A percentile compares a stretch with the other conserved stretches of the same genome.
Conservation (phyloP, 768 basidiomycete genomes). For the Jaapia argillacea region DNA sequence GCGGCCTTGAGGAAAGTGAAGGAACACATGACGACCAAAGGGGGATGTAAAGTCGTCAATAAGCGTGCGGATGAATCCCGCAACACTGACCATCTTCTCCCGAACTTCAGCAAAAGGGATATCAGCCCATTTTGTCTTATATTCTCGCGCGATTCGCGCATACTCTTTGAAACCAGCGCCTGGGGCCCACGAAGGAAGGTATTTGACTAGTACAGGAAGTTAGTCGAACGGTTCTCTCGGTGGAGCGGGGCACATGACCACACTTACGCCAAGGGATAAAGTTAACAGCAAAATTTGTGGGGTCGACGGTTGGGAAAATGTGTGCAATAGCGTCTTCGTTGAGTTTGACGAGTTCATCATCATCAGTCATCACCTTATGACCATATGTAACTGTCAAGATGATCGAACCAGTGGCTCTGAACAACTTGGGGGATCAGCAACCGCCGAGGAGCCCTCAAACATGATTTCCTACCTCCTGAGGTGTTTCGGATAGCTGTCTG, state of each 20-base stretch:
- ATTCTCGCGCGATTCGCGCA: slow-evolving; percentile 6
- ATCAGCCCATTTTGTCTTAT: slow-evolving; percentile 1
- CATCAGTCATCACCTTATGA: slow-evolving; percentile 9
- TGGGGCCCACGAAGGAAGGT: slow-evolving; percentile 16
- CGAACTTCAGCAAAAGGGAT: slow-evolving; percentile 6
- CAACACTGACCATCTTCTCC: slow-evolving; percentile 5
- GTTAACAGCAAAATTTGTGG: slow-evolving; percentile 4
- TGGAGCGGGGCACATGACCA: background rate
- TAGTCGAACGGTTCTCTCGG: slow-evolving; percentile 1
- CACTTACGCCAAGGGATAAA: background rate
- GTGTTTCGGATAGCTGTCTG: background rate
- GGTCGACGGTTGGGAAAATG: background rate
- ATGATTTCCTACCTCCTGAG: background rate
- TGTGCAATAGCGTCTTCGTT: slow-evolving; percentile 2
- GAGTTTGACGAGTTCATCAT: slow-evolving; percentile 8
- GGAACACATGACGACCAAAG: too few species aligned
- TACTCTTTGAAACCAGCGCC: slow-evolving; percentile 11
- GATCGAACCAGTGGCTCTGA: slow-evolving; percentile 8
- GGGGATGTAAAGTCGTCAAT: too few species aligned
- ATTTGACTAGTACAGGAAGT: slow-evolving; percentile 7
- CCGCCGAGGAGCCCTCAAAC: background rate
- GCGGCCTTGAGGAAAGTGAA: too few species aligned
- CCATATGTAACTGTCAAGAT: slow-evolving; percentile 15
- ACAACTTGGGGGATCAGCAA: background rate
- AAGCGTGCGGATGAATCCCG: too few species aligned